Percentiles rank a stretch among this genome's conserved stretches.
phyloP scores from a whole-genome alignment of 148 eudicot species.

The Persicaria maculosa region DNA sequence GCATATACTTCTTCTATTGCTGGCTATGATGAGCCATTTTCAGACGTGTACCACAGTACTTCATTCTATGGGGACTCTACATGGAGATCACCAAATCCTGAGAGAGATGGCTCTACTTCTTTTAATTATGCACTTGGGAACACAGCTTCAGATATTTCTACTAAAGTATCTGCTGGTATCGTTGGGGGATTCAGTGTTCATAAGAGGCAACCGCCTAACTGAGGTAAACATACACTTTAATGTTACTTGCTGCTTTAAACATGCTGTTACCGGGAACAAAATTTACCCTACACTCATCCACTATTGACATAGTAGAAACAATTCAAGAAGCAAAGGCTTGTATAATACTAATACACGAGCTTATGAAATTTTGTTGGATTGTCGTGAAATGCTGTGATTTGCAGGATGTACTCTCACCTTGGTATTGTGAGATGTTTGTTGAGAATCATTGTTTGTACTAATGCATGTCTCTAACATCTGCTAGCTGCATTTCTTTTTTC shows the following conservation, averaged over 20 bases:
- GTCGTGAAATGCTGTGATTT: no score
- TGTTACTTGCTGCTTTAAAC: background rate
- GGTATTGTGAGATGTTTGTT: background rate
- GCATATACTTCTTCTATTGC: slow-evolving; percentile 39
- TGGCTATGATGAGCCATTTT: slow-evolving; percentile 46
- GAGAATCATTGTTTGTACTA: no score
- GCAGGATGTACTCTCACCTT: no score
- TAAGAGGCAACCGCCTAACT: slow-evolving; percentile 36
- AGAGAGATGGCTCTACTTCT: slow-evolving; percentile 44
- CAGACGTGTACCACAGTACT: slow-evolving; percentile 46
- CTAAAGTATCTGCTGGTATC: slow-evolving; percentile 43
- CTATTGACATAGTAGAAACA: no score
- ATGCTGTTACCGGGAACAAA: no score
- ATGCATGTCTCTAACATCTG: background rate
- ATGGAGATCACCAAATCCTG: slow-evolving; percentile 51
- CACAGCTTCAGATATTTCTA: slow-evolving; percentile 34
- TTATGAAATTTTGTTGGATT: no score
- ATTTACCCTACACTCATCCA: no score
- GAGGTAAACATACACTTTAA: slow-evolving; percentile 36
- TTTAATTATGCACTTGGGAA: slow-evolving; percentile 53
- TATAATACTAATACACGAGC: no score
- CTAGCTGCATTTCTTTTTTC: background rate
- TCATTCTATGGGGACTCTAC: slow-evolving; percentile 45
- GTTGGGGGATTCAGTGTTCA: slow-evolving; percentile 48
- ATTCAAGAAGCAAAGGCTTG: no score